Percentiles rank a stretch among this genome's conserved stretches.
Evolutionary conservation across 169 alveolate genomes (phyloP).

Genomic region (Eimeria maxima): DNA sequence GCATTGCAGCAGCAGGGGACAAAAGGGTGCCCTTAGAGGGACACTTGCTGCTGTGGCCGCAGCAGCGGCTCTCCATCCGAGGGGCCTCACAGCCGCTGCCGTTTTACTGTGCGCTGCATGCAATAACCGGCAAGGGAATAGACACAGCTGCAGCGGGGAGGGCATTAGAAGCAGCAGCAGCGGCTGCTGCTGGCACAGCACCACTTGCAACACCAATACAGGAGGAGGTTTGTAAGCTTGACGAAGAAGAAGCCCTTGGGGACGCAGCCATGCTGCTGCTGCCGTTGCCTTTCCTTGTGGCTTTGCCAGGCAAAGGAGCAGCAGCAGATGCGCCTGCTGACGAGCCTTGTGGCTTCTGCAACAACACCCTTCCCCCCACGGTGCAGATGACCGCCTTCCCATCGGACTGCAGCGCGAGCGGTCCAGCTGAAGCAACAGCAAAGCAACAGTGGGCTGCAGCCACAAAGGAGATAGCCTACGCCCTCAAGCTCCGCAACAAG

Average conservation of each 20-base stretch:
- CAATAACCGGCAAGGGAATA: neutral
- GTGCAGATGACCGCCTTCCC: neutral
- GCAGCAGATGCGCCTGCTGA: constrained; percentile 37
- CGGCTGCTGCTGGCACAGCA: neutral
- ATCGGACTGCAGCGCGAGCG: neutral
- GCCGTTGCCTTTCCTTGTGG: too few relatives aligned
- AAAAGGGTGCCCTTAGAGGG: neutral
- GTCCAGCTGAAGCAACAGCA: constrained; percentile 1
- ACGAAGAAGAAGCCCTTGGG: neutral
- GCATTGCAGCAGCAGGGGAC: neutral
- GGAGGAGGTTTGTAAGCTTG: neutral
- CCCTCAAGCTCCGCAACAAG: constrained; percentile 17
- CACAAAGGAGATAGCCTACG: constrained; percentile 31
- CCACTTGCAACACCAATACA: neutral
- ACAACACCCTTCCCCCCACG: neutral
- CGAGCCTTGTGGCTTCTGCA: neutral
- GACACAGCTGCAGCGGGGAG: neutral
- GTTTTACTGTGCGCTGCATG: constrained; percentile 29
- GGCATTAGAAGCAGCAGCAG: constrained; percentile 17
- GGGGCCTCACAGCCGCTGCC: constrained; percentile 40
- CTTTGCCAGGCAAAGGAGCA: neutral
- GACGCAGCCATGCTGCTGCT: neutral
- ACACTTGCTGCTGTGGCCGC: constrained; percentile 46
- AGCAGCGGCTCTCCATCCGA: neutral
- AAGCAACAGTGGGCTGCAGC: constrained; percentile 60